These are phyloP conservation scores for Hippophae gyantsensis DNA, from an alignment of 306 rosid species.

Conservation along the genomic window DNA sequence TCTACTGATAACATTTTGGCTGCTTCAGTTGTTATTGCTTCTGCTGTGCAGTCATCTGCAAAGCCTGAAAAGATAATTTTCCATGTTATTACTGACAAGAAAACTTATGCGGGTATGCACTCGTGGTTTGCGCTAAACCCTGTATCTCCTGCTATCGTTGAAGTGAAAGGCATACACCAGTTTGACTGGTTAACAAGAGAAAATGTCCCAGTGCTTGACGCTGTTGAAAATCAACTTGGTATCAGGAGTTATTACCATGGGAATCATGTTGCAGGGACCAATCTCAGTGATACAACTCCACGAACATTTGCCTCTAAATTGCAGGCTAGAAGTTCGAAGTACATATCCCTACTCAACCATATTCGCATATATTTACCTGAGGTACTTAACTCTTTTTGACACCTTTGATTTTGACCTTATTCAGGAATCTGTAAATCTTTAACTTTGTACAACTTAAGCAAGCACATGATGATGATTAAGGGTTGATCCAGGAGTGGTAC, in stretches of 20 bases:
- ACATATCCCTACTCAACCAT: constrained; percentile 94
- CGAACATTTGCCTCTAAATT: constrained; percentile 65
- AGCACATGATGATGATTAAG: too few relatives aligned
- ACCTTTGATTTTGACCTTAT: not conserved
- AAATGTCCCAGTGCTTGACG: constrained; percentile 97
- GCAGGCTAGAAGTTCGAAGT: constrained; percentile 97
- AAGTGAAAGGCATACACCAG: constrained; percentile 92
- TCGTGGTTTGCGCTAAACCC: constrained; percentile 98
- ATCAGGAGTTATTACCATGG: constrained; percentile 93
- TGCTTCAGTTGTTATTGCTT: constrained; percentile 93
- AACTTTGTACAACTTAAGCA: too few relatives aligned
- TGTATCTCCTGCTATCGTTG: constrained; percentile 80
- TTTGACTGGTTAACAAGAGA: constrained; percentile 99
- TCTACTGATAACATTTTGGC: constrained; percentile 95
- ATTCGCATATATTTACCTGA: constrained; percentile 93
- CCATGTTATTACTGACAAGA: constrained; percentile 95
- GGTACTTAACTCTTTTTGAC: constrained; percentile 33
- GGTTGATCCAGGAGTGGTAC: too few relatives aligned
- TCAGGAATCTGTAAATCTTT: not conserved
- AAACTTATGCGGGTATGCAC: constrained; percentile 97
- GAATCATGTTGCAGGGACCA: constrained; percentile 58
- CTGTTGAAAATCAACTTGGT: constrained; percentile 81
- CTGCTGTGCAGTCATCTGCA: constrained; percentile 73
- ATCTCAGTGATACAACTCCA: constrained; percentile 66
- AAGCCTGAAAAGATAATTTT: constrained; percentile 82